These are phyloP conservation scores for Neospora caninum DNA, from an alignment of 169 alveolate genomes.

Conservation along the genomic window DNA sequence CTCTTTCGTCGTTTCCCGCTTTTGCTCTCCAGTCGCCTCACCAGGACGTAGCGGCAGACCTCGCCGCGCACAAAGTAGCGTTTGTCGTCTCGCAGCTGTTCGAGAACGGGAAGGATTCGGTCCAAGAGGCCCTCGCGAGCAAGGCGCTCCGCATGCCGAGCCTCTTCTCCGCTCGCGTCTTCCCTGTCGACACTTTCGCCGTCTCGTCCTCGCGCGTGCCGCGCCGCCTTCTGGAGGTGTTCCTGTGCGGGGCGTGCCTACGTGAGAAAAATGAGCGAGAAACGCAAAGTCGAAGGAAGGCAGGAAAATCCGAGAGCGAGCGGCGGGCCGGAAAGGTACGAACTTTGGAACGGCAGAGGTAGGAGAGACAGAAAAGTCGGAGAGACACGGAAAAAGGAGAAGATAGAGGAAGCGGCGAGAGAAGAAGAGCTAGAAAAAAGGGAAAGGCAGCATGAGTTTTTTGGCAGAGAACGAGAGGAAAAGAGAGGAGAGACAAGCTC, in stretches of 20 bases:
- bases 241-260: background rate
- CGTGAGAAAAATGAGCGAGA: too few species aligned
- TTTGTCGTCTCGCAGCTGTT: background rate
- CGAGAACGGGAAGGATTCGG: background rate
- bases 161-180: background rate
- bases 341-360: too few species aligned
- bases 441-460: background rate
- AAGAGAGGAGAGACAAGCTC: background rate
- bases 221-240: background rate
- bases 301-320: too few species aligned
- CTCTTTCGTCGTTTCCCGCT: too few species aligned
- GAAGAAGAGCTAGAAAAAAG: background rate
- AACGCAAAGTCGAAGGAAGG: too few species aligned
- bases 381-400: background rate
- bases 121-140: background rate
- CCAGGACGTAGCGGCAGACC: background rate
- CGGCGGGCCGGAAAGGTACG: too few species aligned
- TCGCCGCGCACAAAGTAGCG: conserved; percentile 19
- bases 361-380: too few species aligned
- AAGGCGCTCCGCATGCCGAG: background rate
- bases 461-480: background rate
- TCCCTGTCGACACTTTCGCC: background rate
- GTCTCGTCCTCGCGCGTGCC: background rate
- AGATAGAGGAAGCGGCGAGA: background rate
- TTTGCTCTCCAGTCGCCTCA: background rate